Evolutionary conservation across 768 basidiomycete genomes (phyloP).

Genomic region (Leccinum rimulosum): DNA sequence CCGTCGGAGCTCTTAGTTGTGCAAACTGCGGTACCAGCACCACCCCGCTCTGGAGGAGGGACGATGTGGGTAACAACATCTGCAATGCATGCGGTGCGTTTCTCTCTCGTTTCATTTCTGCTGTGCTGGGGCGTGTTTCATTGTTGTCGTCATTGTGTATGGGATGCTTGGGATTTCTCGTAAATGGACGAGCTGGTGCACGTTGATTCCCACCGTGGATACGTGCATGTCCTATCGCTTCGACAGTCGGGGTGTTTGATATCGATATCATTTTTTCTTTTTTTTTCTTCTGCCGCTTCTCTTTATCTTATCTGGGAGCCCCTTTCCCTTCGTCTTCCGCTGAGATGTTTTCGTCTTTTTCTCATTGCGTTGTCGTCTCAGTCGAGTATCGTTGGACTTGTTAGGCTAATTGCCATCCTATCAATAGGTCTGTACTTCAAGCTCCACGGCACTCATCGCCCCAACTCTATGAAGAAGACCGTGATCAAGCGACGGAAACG

Average conservation of each 20-base stretch:
- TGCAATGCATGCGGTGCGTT: constrained; percentile 91
- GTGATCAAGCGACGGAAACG: constrained; percentile 98
- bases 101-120: constrained; percentile 27
- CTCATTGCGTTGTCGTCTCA: background rate
- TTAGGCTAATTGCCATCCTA: constrained; percentile 17
- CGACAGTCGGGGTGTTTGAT: constrained; percentile 9
- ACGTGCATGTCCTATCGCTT: constrained; percentile 20
- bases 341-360: background rate
- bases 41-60: constrained; percentile 87
- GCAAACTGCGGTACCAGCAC: constrained; percentile 88
- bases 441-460: constrained; percentile 93
- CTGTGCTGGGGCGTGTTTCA: constrained; percentile 23
- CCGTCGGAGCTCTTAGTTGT: constrained; percentile 77
- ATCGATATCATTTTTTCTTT: constrained; percentile 20
- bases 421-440: constrained; percentile 92
- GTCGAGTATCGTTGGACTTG: background rate
- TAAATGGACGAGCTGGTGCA: constrained; percentile 19
- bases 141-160: constrained; percentile 15
- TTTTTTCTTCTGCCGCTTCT: constrained; percentile 9
- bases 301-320: constrained; percentile 27
- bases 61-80: constrained; percentile 89
- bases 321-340: constrained; percentile 14
- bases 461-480: constrained; percentile 98
- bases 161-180: constrained; percentile 15
- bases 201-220: constrained; percentile 22